These are phyloP conservation scores for Aspergillus puulaauensis DNA, from an alignment of 2,329 filamentous ascomycete genomes.

Conservation along the genomic window DNA sequence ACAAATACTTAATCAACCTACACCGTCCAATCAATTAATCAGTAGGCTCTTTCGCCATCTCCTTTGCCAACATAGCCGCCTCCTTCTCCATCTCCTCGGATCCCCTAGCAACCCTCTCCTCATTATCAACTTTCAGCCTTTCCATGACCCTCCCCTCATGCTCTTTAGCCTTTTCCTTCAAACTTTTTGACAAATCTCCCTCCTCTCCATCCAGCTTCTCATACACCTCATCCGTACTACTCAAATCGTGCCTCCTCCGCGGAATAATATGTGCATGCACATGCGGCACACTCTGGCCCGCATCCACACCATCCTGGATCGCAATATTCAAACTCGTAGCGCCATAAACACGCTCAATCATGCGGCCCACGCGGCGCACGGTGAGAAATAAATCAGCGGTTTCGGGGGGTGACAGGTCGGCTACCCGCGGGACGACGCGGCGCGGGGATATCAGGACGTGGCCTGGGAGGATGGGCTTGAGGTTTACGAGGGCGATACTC, in stretches of 20 bases:
- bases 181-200: constrained; percentile 73
- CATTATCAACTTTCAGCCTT: constrained; percentile 38
- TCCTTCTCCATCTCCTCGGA: constrained; percentile 38
- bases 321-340: constrained; percentile 86
- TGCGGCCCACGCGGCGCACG: constrained; percentile 76
- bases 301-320: constrained; percentile 86
- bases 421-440: constrained; percentile 67
- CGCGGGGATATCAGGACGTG: constrained; percentile 88
- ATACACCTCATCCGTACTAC: constrained; percentile 74
- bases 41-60: constrained; percentile 30
- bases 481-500: constrained; percentile 88
- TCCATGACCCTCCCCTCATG: constrained; percentile 56
- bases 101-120: constrained; percentile 57
- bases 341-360: constrained; percentile 63
- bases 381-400: constrained; percentile 84
- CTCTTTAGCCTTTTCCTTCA: constrained; percentile 40
- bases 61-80: constrained; percentile 43
- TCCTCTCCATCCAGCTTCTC: constrained; percentile 78
- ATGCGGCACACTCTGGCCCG: constrained; percentile 91
- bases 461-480: constrained; percentile 89
- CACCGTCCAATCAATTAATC: constrained; percentile 4
- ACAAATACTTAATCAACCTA: neutral
- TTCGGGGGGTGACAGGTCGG: constrained; percentile 70
- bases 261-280: constrained; percentile 93
- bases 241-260: constrained; percentile 59